Percentiles rank a stretch among this genome's conserved stretches.
These are phyloP conservation scores for Sclerotinia subarctica DNA, from an alignment of 2,329 filamentous ascomycete species.

Conservation along the genomic window DNA sequence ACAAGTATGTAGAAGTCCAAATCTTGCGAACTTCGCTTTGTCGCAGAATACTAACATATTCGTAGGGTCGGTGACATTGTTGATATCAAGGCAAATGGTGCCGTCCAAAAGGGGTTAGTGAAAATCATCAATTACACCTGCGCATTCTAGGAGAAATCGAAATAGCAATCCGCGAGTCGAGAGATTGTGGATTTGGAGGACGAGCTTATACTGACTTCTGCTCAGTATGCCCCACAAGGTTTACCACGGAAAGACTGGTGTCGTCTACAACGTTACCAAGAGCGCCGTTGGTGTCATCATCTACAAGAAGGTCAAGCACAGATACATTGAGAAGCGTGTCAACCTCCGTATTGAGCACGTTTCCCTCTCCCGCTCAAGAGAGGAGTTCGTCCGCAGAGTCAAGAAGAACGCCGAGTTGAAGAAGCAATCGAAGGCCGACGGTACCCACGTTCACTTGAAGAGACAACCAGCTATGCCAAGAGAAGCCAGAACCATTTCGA, in stretches of 20 bases:
- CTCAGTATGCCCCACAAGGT: constrained; percentile 92
- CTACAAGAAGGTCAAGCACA: constrained; percentile 99
- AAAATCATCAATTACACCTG: constrained; percentile 19
- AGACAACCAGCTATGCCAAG: constrained; percentile 78
- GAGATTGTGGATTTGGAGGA: not conserved
- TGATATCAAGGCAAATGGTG: constrained; percentile 98
- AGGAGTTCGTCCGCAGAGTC: constrained; percentile 94
- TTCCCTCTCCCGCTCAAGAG: constrained; percentile 86
- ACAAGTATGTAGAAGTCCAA: constrained; percentile 60
- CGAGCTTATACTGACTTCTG: constrained; percentile 14
- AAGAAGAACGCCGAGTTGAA: constrained; percentile 94
- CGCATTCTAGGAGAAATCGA: not conserved
- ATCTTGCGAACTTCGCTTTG: not conserved
- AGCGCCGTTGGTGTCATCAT: constrained; percentile 96
- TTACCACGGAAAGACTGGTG: constrained; percentile 98
- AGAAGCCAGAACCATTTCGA: constrained; percentile 73
- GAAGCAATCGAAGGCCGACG: constrained; percentile 88
- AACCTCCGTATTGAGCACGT: constrained; percentile 99
- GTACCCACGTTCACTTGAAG: constrained; percentile 88
- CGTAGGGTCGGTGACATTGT: constrained; percentile 93
- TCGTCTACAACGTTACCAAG: constrained; percentile 99
- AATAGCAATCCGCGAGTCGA: not conserved
- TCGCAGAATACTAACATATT: constrained; percentile 44
- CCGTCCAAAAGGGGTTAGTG: constrained; percentile 92
- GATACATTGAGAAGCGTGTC: constrained; percentile 99